Evolutionary conservation across 345 rosid genomes (phyloP), one percentile per base, ranked within the genome.

Genomic region (Citrus unshiu): DNA sequence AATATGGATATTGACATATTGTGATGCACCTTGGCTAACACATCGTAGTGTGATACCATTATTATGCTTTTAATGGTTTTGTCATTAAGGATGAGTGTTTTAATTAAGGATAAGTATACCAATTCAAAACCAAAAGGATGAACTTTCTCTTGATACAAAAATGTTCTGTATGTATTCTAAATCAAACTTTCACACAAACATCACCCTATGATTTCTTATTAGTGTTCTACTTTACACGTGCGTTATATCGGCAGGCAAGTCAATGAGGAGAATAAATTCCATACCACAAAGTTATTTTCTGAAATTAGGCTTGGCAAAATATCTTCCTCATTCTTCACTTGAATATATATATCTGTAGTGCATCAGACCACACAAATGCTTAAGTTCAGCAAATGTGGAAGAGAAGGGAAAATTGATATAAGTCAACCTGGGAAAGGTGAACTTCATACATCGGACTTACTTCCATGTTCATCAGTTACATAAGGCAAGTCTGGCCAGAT

Each of bases 401-500:
- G 43, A 40, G 30, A 76, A 72, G 60, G 57, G 40, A 60, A 79
- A 68, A 62, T 30, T 3, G 25, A 77, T 39, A 46, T 16, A 39
- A 43, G 19, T 4, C 27, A 32, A 77, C 29, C 39, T 57, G 18
- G 56, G 27, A 70, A 70, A 22, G 13, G 68, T 3, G 37, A 79
- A 77, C 4, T 70, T 72, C 78, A 72, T 29, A 60, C 6, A 63
- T 76, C 72, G 9, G 34, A 83, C 95, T 83, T 85, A 94, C 99
- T 90, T 88, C 99, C 99, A 76, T 88, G 88, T 80, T 93, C 91
- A 83, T 96, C 97, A 49, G 92, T 90, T 61, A 89, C 86, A 74
- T 91, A 96, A 83, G 90, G 93, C 86, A 96, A 81, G 80, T 93
- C 99, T 24, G 98, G 93, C 93, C 92, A 91, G 78, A 94, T 77